Evolutionary conservation across 2,329 filamentous ascomycete species (phyloP), one percentile per base, ranked within the genome.

Genomic region (Aspergillus calidoustus): DNA sequence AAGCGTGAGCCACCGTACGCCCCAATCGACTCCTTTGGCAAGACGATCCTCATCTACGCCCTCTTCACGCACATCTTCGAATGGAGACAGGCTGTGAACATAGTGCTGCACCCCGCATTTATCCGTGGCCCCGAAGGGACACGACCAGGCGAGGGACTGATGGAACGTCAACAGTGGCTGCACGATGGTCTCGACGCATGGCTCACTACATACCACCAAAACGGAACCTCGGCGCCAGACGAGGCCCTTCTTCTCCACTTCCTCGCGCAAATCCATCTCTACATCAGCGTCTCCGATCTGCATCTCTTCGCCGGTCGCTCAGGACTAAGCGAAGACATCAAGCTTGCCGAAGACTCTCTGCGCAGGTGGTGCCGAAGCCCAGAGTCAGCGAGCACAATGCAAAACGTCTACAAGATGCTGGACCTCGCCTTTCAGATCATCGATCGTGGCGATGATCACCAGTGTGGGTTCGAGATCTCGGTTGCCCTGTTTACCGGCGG

Each of bases 61-160:
- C 31, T 62, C 11, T 60, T 62, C 44, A 47, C 56, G 3, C 60
- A 62, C 58, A 60, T 62, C 25, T 62, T 62, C 17, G 57, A 62
- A 56, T 62, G 60, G 60, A 23, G 60, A 46, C 60, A 62, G 44
- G 30, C 56, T 22, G 17, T 60, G 19, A 62, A 62, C 44, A 59
- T 62, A 34, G 60, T 62, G 9, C 22, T 60, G 17, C 56, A 62
- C 28, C 60, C 60, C 2, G 60, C 57, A 3, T 62, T 60, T 15
- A 56, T 62, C 23, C 50, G 60, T 6, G 60, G 56, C 11, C 57
- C 60, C 8, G 60, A 62, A 19, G 43, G 50, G 17, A 56, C 44
- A 17, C 44, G 48, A 4, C 56, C 57, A 1, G 60, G 56, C 17
- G 60, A 62, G 38, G 60, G 60, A 5, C 52, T 62, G 3, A 49